These are phyloP conservation scores for Phaeotremella skinneri DNA, from an alignment of 768 basidiomycete species.

Conservation along the genomic window DNA sequence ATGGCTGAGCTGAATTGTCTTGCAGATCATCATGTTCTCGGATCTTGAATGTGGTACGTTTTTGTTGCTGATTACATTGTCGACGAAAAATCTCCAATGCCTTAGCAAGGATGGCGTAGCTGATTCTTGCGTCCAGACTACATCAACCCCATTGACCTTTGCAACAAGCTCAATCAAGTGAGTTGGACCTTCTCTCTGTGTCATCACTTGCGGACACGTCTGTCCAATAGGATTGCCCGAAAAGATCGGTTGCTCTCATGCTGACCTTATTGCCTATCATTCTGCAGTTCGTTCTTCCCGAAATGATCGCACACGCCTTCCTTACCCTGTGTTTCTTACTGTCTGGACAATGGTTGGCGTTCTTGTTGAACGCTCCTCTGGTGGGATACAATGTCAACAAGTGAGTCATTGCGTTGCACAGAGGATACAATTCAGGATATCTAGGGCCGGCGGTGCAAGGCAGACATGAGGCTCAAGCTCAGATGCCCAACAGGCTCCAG, in stretches of 20 bases:
- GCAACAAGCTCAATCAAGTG: conserved; percentile 98
- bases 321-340: conserved; percentile 87
- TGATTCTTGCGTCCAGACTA: conserved; percentile 58
- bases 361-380: conserved; percentile 82
- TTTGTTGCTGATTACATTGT: too few relatives aligned
- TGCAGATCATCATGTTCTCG: conserved; percentile 99
- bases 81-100: too few relatives aligned
- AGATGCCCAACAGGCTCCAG: background rate
- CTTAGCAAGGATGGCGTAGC: too few relatives aligned
- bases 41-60: conserved; percentile 81
- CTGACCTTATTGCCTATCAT: background rate
- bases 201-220: background rate
- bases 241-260: background rate
- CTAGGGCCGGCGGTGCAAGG: background rate
- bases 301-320: conserved; percentile 91
- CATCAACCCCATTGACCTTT: conserved; percentile 99
- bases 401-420: conserved; percentile 56
- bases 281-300: conserved; percentile 87
- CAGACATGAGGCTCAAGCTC: background rate
- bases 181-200: conserved; percentile 31
- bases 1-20: conserved; percentile 4
- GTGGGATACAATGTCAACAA: conserved; percentile 91
- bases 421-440: background rate
- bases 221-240: background rate
- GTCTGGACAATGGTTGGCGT: conserved; percentile 90